Evolutionary conservation across 83 land plant genomes (phyloP), one percentile per base, ranked within the genome.

Genomic region (Diphasiastrum complanatum): DNA sequence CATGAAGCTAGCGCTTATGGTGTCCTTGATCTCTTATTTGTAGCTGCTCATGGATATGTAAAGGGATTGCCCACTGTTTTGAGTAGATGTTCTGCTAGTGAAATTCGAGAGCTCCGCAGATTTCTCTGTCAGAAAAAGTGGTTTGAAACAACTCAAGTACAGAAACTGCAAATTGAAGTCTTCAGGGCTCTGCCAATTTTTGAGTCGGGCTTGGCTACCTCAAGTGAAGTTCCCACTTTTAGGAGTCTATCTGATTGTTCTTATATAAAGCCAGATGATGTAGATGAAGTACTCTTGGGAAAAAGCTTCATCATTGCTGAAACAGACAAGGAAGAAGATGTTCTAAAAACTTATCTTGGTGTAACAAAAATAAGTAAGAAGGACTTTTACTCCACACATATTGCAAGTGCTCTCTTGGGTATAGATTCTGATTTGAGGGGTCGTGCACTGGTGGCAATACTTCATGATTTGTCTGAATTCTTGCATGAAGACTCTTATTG

Each of bases 41-140:
- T 82, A 60, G 62, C 70, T 52, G 71, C 78, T 28, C 74, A 72
- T 74, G 62, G 73, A 8, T 19, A 61, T 33, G 25, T 51, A 27
- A 62, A 79, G 28, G 63, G 61, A 14, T 29, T 92, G 35, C 68
- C 72, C 25, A 63, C 35, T 4, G 63, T 81, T 5, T 79, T 92
- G 60, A n/a, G 27, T 37, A 51, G 63, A 61, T 77, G 69, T 11
- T 70, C 81, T 43, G 79, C 80, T 53, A 79, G 73, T 14, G 95
- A 87, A 61, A 67, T 72, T 29, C 90, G 77, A 36, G 98, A 87
- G 40, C 87, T 92, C 45, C 71, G 91, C 29, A 80, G 85, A 68
- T 92, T 85, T 60, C 56, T 92, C 43, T 79, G 83, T 38, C 98
- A 92, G 68, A 79, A 81, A 1, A 92, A 78, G 47, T 92, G 98